Evolutionary conservation across 2,329 filamentous ascomycete genomes (phyloP), one percentile per base, ranked within the genome.

Genomic region (Fusarium drepaniforme): DNA sequence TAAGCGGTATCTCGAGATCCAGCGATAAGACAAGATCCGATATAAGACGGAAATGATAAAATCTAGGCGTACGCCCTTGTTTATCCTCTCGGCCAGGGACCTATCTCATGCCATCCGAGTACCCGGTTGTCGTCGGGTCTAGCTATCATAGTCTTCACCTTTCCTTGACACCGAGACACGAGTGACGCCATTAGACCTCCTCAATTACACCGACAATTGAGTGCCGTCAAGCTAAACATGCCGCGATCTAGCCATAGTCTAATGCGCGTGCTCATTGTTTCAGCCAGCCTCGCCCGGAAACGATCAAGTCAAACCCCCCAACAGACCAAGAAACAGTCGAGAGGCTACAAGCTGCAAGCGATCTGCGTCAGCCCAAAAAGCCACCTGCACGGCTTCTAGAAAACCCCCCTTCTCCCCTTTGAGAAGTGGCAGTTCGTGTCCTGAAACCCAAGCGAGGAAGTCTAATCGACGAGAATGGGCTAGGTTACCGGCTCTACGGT

Each of bases 401-500:
- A 74, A 49, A 13, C 15, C n/a, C 13, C 38, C 51, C 28, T 56
- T 21, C n/a, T 13, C 33, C 28, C 59, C 46, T 56, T 42, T 33
- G 67, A 59, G 67, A 35, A 30, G 57, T 57, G 44, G 51, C 72
- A 75, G 33, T 37, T 65, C 69, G 72, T 75, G 64, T 75, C 44
- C 25, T 63, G 72, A 75, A 75, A 75, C 72, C 28, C 8, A 75
- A 67, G 72, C 70, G 61, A 64, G 65, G 33, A 70, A 75, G 72
- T 64, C 57, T 70, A 64, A 70, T 70, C 53, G 72, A 74, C 72
- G 37, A 67, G 58, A 67, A 68, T 49, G 61, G 72, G 7, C 38
- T 73, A 70, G 72, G 73, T 75, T 75, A 75, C 73, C 73, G 73
- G 70, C 64, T 73, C 69, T 75, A 37, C 75, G 73, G 73, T 75